A percentile compares a stretch with the other conserved stretches of the same genome.
Evolutionary conservation across 768 basidiomycete species (phyloP).

Genomic region (Macrolepiota dolichaula): DNA sequence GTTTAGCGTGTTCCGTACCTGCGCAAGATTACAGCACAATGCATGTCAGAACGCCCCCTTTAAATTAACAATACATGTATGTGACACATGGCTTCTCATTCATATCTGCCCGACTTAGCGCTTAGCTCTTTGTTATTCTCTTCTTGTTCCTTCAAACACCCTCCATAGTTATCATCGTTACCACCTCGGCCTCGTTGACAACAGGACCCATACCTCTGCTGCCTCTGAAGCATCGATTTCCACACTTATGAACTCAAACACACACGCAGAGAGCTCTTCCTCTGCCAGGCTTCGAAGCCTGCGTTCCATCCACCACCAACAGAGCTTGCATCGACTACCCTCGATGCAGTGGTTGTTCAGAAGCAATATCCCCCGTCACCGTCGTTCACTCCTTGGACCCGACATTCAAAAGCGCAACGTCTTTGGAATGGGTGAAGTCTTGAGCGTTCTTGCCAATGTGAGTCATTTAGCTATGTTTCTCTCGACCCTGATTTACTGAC

Average conservation of each 20-base stretch:
- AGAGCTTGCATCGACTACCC: conserved; percentile 20
- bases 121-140: conserved; percentile 7
- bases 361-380: conserved; percentile 66
- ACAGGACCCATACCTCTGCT: conserved; percentile 5
- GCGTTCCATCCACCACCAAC: conserved; percentile 18
- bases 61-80: conserved; percentile 5
- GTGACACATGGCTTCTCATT: conserved; percentile 14
- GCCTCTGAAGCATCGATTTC: not conserved
- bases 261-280: conserved; percentile 10
- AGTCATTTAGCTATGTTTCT: conserved; percentile 18
- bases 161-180: not conserved
- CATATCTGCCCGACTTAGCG: conserved; percentile 14
- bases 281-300: conserved; percentile 8
- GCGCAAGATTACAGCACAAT: conserved; percentile 9
- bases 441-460: conserved; percentile 74
- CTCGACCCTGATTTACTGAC: not conserved
- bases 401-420: conserved; percentile 68
- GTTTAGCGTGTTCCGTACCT: not conserved
- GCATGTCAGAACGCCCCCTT: conserved; percentile 9
- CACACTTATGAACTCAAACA: conserved; percentile 13
- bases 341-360: conserved; percentile 75
- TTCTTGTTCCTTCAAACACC: conserved; percentile 9
- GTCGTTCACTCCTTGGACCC: conserved; percentile 54
- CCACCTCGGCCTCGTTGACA: conserved; percentile 6
- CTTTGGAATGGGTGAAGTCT: conserved; percentile 78